Percentiles rank a stretch among this genome's conserved stretches.
Evolutionary conservation across 345 rosid species (phyloP).

Genomic region (Eucalyptus urophylla): DNA sequence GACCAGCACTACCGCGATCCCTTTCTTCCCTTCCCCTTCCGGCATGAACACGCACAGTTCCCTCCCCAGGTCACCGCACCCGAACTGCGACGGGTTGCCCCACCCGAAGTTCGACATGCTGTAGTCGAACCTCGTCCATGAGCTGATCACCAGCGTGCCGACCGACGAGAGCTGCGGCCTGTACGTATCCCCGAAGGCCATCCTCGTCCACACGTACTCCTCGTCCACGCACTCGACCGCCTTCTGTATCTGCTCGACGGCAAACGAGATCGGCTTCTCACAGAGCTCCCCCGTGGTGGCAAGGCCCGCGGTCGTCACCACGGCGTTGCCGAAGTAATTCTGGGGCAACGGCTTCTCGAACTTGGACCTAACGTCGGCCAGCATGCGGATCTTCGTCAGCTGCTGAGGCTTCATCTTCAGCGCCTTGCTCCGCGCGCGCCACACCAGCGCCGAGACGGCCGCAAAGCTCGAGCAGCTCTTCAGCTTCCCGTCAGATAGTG

Average conservation of each 20-base stretch:
- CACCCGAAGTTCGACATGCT: conserved; percentile 3
- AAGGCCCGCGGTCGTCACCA: neutral
- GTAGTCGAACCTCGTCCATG: conserved; percentile 3
- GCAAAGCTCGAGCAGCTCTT: neutral
- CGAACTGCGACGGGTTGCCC: conserved; percentile 4
- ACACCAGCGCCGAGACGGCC: neutral
- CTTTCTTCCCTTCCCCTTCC: neutral
- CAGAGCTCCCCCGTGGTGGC: neutral
- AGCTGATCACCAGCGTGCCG: neutral
- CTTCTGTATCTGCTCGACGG: neutral
- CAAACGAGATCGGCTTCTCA: neutral
- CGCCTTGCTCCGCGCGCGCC: neutral
- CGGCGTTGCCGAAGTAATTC: neutral
- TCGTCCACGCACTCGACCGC: neutral
- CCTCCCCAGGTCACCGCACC: neutral
- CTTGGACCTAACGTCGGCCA: neutral
- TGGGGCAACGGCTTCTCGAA: neutral
- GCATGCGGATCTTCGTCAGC: neutral
- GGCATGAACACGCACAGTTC: neutral
- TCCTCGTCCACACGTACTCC: neutral
- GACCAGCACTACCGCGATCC: neutral
- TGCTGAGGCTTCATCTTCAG: neutral
- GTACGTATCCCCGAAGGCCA: neutral
- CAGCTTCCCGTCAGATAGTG: neutral
- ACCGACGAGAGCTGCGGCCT: neutral